These are phyloP conservation scores for Hemerocallis citrina DNA, from an alignment of 106 monocot species.

Conservation along the genomic window DNA sequence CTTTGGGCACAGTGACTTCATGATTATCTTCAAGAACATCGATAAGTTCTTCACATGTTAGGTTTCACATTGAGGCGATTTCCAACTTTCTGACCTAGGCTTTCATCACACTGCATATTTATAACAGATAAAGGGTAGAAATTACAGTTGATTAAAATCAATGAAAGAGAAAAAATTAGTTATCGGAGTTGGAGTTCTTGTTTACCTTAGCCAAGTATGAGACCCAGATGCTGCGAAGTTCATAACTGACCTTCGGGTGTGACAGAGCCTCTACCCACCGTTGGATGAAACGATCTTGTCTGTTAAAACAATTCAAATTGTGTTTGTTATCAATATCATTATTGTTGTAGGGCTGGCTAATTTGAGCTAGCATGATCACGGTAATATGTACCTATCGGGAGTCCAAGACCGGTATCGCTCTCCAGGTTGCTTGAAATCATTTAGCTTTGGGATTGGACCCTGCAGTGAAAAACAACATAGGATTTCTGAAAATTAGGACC, in stretches of 20 bases:
- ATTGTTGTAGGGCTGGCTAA: neutral
- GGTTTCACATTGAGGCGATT: conserved; percentile 64
- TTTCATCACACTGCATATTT: conserved; percentile 48
- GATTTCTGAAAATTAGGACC: neutral
- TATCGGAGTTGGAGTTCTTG: conserved; percentile 26
- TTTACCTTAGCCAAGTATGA: conserved; percentile 45
- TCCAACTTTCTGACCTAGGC: conserved; percentile 60
- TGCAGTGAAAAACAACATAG: conserved; percentile 1
- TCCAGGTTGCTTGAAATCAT: conserved; percentile 81
- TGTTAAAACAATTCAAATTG: conserved; percentile 10
- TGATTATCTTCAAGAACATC: too few species aligned
- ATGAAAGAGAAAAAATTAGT: neutral
- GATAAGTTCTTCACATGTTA: conserved; percentile 35
- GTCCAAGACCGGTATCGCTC: conserved; percentile 74
- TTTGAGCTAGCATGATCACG: neutral
- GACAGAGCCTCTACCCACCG: conserved; percentile 47
- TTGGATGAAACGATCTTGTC: conserved; percentile 68
- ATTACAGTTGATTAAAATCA: neutral
- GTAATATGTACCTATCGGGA: conserved; percentile 51
- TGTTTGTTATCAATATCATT: neutral
- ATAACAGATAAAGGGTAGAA: neutral
- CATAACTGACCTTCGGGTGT: conserved; percentile 74
- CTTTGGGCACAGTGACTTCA: too few species aligned
- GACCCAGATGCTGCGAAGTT: conserved; percentile 65
- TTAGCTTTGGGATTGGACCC: conserved; percentile 38